These are phyloP conservation scores for Epichloe sp. DNA, from an alignment of 2,329 filamentous ascomycete species.

Conservation along the genomic window DNA sequence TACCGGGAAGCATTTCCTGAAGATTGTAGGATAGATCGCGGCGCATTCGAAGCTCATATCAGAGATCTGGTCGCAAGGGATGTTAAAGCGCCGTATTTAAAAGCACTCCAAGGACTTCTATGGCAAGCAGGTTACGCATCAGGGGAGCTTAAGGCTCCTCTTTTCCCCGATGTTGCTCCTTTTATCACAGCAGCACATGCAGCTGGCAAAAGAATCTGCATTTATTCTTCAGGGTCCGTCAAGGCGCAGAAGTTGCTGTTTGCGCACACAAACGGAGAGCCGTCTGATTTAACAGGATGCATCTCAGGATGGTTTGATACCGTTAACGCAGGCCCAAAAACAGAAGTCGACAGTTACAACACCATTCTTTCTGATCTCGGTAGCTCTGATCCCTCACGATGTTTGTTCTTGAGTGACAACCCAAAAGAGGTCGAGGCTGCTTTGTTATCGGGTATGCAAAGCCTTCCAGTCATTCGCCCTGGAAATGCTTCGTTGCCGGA, in stretches of 20 bases:
- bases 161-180: slow-evolving; percentile 63
- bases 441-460: slow-evolving; percentile 47
- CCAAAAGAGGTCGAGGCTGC: slow-evolving; percentile 55
- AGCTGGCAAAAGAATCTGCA: slow-evolving; percentile 47
- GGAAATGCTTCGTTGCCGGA: slow-evolving; percentile 53
- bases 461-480: slow-evolving; percentile 49
- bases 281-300: slow-evolving; percentile 43
- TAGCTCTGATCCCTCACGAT: slow-evolving; percentile 34
- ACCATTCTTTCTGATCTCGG: slow-evolving; percentile 40
- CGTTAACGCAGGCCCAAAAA: slow-evolving; percentile 65
- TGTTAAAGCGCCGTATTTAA: slow-evolving; percentile 64
- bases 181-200: slow-evolving; percentile 46
- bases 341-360: slow-evolving; percentile 51
- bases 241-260: slow-evolving; percentile 72
- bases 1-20: slow-evolving; percentile 62
- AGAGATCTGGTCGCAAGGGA: slow-evolving; percentile 57
- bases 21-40: slow-evolving; percentile 44
- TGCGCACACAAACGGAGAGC: slow-evolving; percentile 45
- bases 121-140: slow-evolving; percentile 63
- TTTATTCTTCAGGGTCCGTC: slow-evolving; percentile 74
- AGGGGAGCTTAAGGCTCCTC: slow-evolving; percentile 53
- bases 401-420: slow-evolving; percentile 76
- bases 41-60: slow-evolving; percentile 52
- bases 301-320: slow-evolving; percentile 66
- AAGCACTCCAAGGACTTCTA: slow-evolving; percentile 66